phyloP scores from a whole-genome alignment of 1,139 yeast species.

The Suhomyces guaymorum region DNA sequence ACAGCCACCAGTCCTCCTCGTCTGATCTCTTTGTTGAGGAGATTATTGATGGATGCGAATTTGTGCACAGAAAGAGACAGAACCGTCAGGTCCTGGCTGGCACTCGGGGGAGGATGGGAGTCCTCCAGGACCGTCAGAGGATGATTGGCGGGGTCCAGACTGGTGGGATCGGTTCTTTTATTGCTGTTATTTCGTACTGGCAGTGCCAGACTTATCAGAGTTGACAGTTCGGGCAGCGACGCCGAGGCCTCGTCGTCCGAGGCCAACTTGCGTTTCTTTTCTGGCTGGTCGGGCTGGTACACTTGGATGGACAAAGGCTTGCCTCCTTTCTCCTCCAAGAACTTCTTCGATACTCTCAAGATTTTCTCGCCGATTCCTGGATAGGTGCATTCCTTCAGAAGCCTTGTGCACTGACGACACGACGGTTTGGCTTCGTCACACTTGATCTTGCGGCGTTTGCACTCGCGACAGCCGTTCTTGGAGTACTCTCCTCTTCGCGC shows the following conservation, averaged over 20 bases:
- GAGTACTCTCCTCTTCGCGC: slow-evolving; percentile 20
- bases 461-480: slow-evolving; percentile 30
- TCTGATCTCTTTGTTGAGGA: slow-evolving; percentile 8
- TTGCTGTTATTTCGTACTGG: too few species aligned
- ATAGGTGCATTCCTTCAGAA: slow-evolving; percentile 25
- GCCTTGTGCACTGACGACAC: slow-evolving; percentile 27
- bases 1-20: too few species aligned
- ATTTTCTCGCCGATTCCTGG: slow-evolving; percentile 22
- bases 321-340: slow-evolving; percentile 7
- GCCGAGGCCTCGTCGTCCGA: slow-evolving; percentile 5
- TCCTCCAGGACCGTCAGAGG: too few species aligned
- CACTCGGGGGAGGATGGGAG: too few species aligned
- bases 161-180: too few species aligned
- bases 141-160: too few species aligned
- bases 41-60: slow-evolving; percentile 7
- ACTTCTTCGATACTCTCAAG: slow-evolving; percentile 18
- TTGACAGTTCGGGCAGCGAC: slow-evolving; percentile 7
- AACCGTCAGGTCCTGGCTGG: too few species aligned
- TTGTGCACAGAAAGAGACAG: too few species aligned
- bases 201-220: slow-evolving; percentile 5
- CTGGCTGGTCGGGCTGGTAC: slow-evolving; percentile 11
- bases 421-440: slow-evolving; percentile 27
- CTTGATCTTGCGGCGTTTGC: slow-evolving; percentile 30
- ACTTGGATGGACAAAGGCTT: slow-evolving; percentile 11
- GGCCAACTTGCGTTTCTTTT: slow-evolving; percentile 2